Percentiles rank a stretch among this genome's conserved stretches.
Evolutionary conservation across 768 basidiomycete species (phyloP).

Genomic region (Russula lepida): DNA sequence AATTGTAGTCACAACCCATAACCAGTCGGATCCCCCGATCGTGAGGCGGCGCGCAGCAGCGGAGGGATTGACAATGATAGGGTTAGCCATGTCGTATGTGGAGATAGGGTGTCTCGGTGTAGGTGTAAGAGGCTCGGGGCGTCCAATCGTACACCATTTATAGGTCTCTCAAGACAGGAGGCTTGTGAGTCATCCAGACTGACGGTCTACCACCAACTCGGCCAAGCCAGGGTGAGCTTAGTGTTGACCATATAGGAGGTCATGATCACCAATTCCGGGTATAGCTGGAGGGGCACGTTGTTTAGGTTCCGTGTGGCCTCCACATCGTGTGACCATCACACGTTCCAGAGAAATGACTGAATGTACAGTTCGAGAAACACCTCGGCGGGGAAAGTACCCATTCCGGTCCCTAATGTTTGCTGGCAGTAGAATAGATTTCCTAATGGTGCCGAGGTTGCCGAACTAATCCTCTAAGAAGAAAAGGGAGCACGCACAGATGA

Average conservation of each 20-base stretch:
- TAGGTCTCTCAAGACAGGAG: neutral
- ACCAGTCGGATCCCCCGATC: slow-evolving; percentile 41
- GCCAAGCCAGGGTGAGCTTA: no score
- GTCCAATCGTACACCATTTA: neutral
- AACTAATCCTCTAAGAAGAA: no score
- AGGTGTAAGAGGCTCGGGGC: neutral
- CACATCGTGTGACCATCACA: neutral
- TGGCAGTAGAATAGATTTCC: no score
- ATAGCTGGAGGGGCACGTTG: neutral
- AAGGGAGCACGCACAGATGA: no score
- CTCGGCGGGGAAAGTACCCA: no score
- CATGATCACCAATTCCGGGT: neutral
- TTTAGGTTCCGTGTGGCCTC: neutral
- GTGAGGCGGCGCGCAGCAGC: slow-evolving; percentile 35
- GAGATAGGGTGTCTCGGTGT: neutral
- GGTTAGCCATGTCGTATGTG: slow-evolving; percentile 13
- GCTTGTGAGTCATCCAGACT: neutral
- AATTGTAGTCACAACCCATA: slow-evolving; percentile 47
- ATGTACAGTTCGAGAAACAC: no score
- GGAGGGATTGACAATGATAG: slow-evolving; percentile 31
- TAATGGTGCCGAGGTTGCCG: no score
- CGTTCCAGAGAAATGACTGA: no score
- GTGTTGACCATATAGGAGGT: neutral
- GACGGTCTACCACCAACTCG: neutral
- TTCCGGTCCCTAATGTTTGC: no score